These are phyloP conservation scores for Calonectria leucothoes DNA, from an alignment of 2,329 filamentous ascomycete genomes.

Conservation along the genomic window DNA sequence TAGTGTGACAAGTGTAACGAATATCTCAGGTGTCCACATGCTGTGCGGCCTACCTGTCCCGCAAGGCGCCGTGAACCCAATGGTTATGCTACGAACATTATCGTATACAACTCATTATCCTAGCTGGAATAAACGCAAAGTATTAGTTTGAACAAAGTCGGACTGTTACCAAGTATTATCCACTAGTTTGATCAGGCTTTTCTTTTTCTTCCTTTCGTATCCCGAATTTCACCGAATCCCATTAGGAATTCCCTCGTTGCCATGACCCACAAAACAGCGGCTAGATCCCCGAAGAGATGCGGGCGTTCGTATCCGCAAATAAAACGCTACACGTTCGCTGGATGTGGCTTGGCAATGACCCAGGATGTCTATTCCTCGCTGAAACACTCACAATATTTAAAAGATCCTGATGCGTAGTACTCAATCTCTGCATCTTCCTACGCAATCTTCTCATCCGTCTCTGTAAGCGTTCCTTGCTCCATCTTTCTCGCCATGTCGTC, in stretches of 20 bases:
- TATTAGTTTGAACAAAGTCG: neutral
- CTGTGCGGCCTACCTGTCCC: neutral
- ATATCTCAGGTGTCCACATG: neutral
- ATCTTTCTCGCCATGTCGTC: neutral
- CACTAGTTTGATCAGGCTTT: neutral
- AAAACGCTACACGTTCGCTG: neutral
- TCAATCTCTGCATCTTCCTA: neutral
- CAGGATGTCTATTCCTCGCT: neutral
- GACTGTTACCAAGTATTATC: neutral
- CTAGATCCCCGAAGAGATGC: neutral
- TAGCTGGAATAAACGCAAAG: neutral
- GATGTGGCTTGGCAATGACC: neutral
- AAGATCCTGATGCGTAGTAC: neutral
- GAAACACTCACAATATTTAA: neutral
- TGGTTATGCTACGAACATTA: neutral
- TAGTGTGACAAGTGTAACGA: neutral
- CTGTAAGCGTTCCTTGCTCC: neutral
- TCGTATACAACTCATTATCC: neutral
- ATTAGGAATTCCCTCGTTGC: neutral
- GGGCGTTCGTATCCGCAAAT: neutral
- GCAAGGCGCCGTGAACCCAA: neutral
- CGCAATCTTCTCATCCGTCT: neutral
- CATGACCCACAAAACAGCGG: neutral
- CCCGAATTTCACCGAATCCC: neutral
- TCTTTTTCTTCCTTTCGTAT: neutral